Base-by-base conservation (phyloP, 108 stramenopile genomes). In the Nitzschia putrida region DNA sequence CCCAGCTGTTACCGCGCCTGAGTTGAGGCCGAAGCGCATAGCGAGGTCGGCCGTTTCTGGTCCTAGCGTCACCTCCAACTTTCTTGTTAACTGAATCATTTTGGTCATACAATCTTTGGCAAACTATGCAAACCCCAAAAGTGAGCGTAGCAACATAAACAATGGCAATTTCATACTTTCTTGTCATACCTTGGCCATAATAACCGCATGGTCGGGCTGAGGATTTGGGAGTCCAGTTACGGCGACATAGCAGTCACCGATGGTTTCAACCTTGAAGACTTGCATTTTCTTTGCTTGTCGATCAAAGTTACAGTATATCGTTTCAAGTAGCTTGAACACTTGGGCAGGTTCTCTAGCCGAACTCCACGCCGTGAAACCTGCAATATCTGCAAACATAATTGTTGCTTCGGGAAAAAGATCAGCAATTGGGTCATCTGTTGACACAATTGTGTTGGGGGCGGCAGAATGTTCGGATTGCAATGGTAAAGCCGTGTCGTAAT, bases 1-100 rank as follows among this genome's bases (percentile, higher is more conserved):
- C 7, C 81, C 84, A 14, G 70, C 60, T 41, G 61, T 66, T 1
- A 66, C 65, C 7, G 65, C 43, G 2, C 76, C 76, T 25, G 44
- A 47, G 41, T 77, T 57, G 7, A 75, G 13, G 3, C 74, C 74
- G 26, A 75, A 49, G 7, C 74, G 45, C 66, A 75, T 58, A 13
- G 21, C 13, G 0, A 75, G 41, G 2, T 47, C 45, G 6, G 53
- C 41, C 1, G 76, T 67, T 11, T 66, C 76, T 7, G 51, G 54
- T n/a, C 76, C 76, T 13, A 75, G 29, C 1, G 58, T 29, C 14
- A 45, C 56, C 21, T 57, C 76, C 38, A 77, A 24, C 13, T 14
- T 34, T 7, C 49, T 5, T 13, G 65, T 72, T 24, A 73, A 10
- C 14, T 67, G 58, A 12, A 44, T 61, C 41, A 72, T 61, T 40